Percentiles rank a stretch among this genome's conserved stretches.
These are phyloP conservation scores for Immersiella caudata DNA, from an alignment of 495 filamentous ascomycete genomes.

Conservation along the genomic window DNA sequence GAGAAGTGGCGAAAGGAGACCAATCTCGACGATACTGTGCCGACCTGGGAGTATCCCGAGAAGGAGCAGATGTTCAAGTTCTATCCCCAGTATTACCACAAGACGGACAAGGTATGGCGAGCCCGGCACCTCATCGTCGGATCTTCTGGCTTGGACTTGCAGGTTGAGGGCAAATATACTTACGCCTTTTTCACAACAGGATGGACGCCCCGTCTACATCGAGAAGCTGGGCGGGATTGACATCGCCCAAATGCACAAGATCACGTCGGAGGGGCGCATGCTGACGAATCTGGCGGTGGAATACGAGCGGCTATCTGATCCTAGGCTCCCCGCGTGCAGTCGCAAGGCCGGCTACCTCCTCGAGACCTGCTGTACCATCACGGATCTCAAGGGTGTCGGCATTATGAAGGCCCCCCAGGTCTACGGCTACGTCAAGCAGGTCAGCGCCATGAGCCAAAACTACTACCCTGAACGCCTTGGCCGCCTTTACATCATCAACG, in stretches of 20 bases:
- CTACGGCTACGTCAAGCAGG: slow-evolving; percentile 68
- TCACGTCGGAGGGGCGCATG: slow-evolving; percentile 93
- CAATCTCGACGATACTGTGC: slow-evolving; percentile 80
- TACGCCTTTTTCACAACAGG: slow-evolving; percentile 53
- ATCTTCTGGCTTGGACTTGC: not conserved
- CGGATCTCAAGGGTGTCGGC: slow-evolving; percentile 94
- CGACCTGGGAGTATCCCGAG: slow-evolving; percentile 84
- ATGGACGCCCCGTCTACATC: slow-evolving; percentile 95
- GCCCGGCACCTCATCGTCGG: not conserved
- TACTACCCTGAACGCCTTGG: slow-evolving; percentile 95
- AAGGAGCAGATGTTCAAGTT: slow-evolving; percentile 85
- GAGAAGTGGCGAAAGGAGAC: slow-evolving; percentile 86
- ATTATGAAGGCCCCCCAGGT: slow-evolving; percentile 77
- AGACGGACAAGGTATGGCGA: slow-evolving; percentile 86
- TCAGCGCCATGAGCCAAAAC: slow-evolving; percentile 77
- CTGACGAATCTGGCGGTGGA: slow-evolving; percentile 91
- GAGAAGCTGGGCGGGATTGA: slow-evolving; percentile 95
- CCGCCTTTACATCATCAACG: slow-evolving; percentile 94
- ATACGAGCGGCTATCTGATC: slow-evolving; percentile 94
- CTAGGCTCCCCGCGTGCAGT: slow-evolving; percentile 91
- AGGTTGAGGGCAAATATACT: not conserved
- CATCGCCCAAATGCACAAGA: slow-evolving; percentile 79
- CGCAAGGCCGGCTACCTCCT: slow-evolving; percentile 86
- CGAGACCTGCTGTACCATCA: slow-evolving; percentile 96
- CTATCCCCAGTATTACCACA: slow-evolving; percentile 99